Percentiles rank a stretch among this genome's conserved stretches.
Conservation (phyloP, 371 early-diverging fungal genomes). For the Mucor irregularis region DNA sequence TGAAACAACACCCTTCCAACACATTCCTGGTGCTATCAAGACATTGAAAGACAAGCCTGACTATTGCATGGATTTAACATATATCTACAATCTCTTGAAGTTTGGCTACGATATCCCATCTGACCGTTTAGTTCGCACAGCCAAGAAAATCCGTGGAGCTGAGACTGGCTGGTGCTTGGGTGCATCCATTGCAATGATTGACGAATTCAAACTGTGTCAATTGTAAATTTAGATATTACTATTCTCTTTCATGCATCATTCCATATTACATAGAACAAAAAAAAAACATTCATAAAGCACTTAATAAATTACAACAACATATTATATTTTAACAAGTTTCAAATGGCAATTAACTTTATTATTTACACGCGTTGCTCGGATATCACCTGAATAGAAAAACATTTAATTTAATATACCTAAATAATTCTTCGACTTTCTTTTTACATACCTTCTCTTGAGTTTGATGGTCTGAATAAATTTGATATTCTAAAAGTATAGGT, state of each 20-base stretch:
- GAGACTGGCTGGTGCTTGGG: constrained; percentile 96
- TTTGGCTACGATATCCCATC: constrained; percentile 78
- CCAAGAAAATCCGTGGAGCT: constrained; percentile 86
- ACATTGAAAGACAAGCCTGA: constrained; percentile 38
- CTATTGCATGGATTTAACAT: constrained; percentile 83
- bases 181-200: constrained; percentile 76
- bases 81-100: constrained; percentile 72
- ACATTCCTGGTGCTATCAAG: constrained; percentile 35
- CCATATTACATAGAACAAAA: background rate
- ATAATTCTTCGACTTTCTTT: too few species aligned
- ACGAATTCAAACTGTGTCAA: constrained; percentile 29
- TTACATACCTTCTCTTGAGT: constrained; percentile 2
- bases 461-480: constrained; percentile 51
- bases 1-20: constrained; percentile 36
- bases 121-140: constrained; percentile 65
- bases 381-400: too few species aligned
- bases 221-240: background rate
- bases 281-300: background rate
- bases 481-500: constrained; percentile 82
- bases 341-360: too few species aligned
- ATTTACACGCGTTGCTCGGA: too few species aligned
- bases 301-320: too few species aligned
- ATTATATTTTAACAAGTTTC: too few species aligned
- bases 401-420: too few species aligned
- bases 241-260: background rate